Percentiles rank a stretch among this genome's conserved stretches.
Conservation (phyloP, 2,329 filamentous ascomycete species). For the Nemania sp. region DNA sequence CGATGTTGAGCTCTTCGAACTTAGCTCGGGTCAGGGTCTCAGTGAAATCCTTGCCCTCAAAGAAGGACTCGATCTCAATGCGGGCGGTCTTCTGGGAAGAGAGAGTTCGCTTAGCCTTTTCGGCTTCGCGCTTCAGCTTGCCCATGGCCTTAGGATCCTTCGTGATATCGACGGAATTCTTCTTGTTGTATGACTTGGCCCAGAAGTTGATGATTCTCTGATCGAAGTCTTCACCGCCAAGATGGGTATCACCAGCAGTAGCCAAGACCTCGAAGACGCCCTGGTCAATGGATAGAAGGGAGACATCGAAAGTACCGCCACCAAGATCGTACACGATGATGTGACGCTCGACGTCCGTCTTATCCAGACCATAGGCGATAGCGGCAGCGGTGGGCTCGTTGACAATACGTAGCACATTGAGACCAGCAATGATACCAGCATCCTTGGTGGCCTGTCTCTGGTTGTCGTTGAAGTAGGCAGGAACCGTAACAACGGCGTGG, state of each 20-base stretch:
- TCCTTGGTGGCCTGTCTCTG: slow-evolving; percentile 97
- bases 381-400: slow-evolving; percentile 96
- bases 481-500: slow-evolving; percentile 90
- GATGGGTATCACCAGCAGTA: slow-evolving; percentile 94
- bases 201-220: slow-evolving; percentile 97
- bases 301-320: slow-evolving; percentile 94
- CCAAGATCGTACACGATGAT: slow-evolving; percentile 93
- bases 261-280: slow-evolving; percentile 94
- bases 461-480: slow-evolving; percentile 98
- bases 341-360: slow-evolving; percentile 81
- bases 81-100: slow-evolving; percentile 92
- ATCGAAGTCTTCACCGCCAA: slow-evolving; percentile 99
- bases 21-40: slow-evolving; percentile 98
- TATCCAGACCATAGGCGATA: slow-evolving; percentile 92
- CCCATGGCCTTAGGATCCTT: slow-evolving; percentile 98
- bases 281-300: slow-evolving; percentile 86
- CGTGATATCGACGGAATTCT: slow-evolving; percentile 87
- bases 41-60: slow-evolving; percentile 95
- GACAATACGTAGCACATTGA: slow-evolving; percentile 94
- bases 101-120: slow-evolving; percentile 98
- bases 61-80: slow-evolving; percentile 97
- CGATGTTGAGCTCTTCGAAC: slow-evolving; percentile 99
- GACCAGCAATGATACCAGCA: slow-evolving; percentile 86
- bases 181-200: slow-evolving; percentile 98
- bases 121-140: slow-evolving; percentile 98